Conservation (phyloP, 2,329 filamentous ascomycete genomes). For the Claviceps citrina region DNA sequence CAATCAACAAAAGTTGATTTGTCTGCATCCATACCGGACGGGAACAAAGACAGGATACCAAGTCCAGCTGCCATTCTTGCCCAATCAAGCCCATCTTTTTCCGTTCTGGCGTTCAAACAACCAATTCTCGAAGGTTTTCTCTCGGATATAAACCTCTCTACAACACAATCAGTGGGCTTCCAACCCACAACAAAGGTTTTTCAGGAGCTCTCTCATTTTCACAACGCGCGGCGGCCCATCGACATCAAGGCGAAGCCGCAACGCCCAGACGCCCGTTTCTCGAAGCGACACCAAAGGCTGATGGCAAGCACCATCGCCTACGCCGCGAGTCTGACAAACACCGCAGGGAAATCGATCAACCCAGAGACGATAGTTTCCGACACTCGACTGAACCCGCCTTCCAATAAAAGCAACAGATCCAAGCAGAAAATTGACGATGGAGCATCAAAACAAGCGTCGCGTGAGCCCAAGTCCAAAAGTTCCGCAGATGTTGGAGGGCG, state of each 20-base stretch:
- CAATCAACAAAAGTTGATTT: not conserved
- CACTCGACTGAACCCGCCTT: not conserved
- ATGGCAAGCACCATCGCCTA: not conserved
- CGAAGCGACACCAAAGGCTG: not conserved
- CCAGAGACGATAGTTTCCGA: not conserved
- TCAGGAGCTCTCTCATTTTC: not conserved
- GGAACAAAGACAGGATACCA: not conserved
- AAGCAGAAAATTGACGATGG: not conserved
- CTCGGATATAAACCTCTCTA: not conserved
- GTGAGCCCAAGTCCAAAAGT: not conserved
- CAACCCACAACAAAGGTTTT: not conserved
- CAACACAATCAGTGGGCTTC: not conserved
- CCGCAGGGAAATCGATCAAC: not conserved
- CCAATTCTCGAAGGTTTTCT: not conserved
- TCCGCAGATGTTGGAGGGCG: conserved; percentile 13
- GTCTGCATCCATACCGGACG: not conserved
- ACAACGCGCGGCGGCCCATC: not conserved
- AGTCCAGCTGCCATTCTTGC: not conserved
- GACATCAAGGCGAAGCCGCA: not conserved
- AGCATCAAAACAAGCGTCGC: not conserved
- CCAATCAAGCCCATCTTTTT: not conserved
- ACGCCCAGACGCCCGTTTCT: too few relatives aligned
- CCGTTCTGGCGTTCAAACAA: not conserved
- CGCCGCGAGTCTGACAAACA: not conserved
- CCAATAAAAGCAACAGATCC: not conserved